Conservation (phyloP, 1,139 yeast species). For the Diutina ranongensis region DNA sequence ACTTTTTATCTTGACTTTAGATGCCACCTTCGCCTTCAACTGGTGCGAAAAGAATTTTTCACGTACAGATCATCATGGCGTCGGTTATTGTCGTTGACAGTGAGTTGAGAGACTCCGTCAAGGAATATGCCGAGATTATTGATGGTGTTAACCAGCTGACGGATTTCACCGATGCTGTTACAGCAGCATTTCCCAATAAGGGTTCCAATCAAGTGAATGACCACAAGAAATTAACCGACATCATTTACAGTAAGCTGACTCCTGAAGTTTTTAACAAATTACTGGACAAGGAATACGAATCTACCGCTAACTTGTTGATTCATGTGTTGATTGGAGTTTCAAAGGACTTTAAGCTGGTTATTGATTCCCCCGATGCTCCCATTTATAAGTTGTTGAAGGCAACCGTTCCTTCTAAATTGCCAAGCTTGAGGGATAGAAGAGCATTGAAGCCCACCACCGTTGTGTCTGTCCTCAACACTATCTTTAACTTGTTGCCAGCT, state of each 20-base stretch:
- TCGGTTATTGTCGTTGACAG: slow-evolving; percentile 38
- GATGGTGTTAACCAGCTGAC: slow-evolving; percentile 22
- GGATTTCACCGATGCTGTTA: slow-evolving; percentile 20
- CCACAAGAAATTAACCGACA: slow-evolving; percentile 17
- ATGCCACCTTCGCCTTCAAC: neutral
- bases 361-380: slow-evolving; percentile 19
- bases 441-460: slow-evolving; percentile 33
- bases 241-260: slow-evolving; percentile 19
- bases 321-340: slow-evolving; percentile 25
- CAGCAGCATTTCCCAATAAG: slow-evolving; percentile 14
- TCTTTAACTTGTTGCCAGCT: slow-evolving; percentile 33
- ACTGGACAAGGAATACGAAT: slow-evolving; percentile 14
- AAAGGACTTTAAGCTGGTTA: slow-evolving; percentile 16
- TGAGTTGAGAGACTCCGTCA: slow-evolving; percentile 31
- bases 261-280: slow-evolving; percentile 15
- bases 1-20: neutral
- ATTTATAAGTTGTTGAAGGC: slow-evolving; percentile 22
- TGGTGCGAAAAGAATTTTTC: slow-evolving; percentile 4
- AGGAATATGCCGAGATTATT: slow-evolving; percentile 29
- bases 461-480: slow-evolving; percentile 30
- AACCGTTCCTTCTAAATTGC: slow-evolving; percentile 26
- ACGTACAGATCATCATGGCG: slow-evolving; percentile 17
- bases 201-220: slow-evolving; percentile 33
- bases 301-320: slow-evolving; percentile 31
- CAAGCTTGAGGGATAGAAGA: slow-evolving; percentile 36